Evolutionary conservation across 352 stramenopile species (phyloP), one percentile per base, ranked within the genome.

Genomic region (Globisporangium megalacanthum): DNA sequence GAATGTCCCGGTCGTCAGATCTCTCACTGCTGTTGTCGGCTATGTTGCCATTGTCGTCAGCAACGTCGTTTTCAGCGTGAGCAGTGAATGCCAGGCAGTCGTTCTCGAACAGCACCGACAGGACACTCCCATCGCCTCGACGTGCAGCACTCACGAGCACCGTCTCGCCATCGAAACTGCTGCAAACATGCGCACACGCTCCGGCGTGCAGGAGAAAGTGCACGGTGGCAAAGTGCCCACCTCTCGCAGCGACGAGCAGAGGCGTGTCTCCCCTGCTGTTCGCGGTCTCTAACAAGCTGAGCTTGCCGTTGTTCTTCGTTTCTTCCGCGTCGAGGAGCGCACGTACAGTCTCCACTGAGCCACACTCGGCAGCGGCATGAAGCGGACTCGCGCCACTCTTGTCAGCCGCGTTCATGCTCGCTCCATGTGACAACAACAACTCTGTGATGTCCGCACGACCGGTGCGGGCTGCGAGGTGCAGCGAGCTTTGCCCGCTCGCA

Each of bases 81-180:
- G 11, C 39, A 45, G 39, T 45, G n/a, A 17, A 45, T 17, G 13
- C 9, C 17, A 54, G 41, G 31, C 8, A 46, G 9, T 39, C 22
- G 9, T 25, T 13, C 15, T 50, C 29, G 17, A 51, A 33, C 14
- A 58, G 25, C 17, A n/a, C 8, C n/a, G 25, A 8, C 7, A 58
- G 15, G 22, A 15, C 14, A 25, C 52, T 36, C 29, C 20, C 22
- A 25, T 50, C 29, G 2, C n/a, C 19, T 13, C 13, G 5, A 6
- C 36, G 22, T 2, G 39, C 25, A 49, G 52, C 41, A 17, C 15
- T 17, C 17, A 29, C 25, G 25, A 58, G 17, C 52, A 58, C 13
- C 17, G 52, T 50, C 33, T 58, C 52, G 9, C 17, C 52, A n/a
- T 58, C 52, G 4, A 45, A 14, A n/a, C 39, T 17, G 3, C 39